phyloP scores from a whole-genome alignment of 495 filamentous ascomycete species.

The Penicillium manginii region DNA sequence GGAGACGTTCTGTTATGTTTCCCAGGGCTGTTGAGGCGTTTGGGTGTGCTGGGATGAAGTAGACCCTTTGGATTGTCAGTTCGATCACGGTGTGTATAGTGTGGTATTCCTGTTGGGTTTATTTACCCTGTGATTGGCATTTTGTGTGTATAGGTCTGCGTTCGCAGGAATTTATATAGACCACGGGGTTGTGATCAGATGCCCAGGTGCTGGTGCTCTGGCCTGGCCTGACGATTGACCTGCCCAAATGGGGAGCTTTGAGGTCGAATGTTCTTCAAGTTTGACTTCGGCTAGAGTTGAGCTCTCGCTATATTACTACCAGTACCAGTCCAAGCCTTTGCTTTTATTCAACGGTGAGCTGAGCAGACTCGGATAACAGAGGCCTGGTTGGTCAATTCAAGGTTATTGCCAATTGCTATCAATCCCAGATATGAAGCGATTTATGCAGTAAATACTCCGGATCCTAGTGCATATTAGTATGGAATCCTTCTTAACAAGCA shows the following conservation, averaged over 20 bases:
- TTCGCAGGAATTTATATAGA: no score
- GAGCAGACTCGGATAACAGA: neutral
- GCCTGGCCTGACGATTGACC: no score
- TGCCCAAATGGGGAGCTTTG: neutral
- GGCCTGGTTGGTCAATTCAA: neutral
- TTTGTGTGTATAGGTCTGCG: neutral
- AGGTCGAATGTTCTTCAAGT: neutral
- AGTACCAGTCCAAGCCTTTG: neutral
- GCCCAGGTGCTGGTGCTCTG: no score
- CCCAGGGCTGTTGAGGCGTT: conserved; percentile 42
- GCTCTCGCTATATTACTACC: no score
- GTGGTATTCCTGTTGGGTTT: neutral
- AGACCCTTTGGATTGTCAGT: conserved; percentile 34
- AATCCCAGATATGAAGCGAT: neutral
- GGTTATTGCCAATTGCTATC: neutral
- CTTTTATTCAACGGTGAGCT: neutral
- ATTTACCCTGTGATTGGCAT: conserved; percentile 6
- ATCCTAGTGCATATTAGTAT: no score
- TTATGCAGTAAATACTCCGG: no score
- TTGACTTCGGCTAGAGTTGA: neutral
- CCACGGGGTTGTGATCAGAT: no score
- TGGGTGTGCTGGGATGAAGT: conserved; percentile 51
- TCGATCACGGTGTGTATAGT: neutral
- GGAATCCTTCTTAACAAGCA: no score
- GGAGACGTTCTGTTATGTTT: conserved; percentile 46